A percentile compares a stretch with the other conserved stretches of the same genome.
Evolutionary conservation across 1,139 yeast species (phyloP).

Genomic region (Yamadazyma dushanensis): DNA sequence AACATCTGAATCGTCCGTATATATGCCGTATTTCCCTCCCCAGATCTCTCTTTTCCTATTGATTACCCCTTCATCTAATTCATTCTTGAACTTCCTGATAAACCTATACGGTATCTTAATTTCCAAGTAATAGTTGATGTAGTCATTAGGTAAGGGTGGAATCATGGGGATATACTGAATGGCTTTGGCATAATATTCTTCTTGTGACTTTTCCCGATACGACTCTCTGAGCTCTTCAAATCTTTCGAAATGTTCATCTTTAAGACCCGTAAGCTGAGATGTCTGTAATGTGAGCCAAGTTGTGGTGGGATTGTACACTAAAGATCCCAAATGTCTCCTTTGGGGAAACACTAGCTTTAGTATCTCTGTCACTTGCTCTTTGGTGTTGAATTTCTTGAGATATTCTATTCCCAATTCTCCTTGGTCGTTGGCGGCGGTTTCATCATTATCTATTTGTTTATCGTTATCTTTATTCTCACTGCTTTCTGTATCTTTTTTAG

Average conservation of each 20-base stretch:
- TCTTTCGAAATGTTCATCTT: slow-evolving; percentile 32
- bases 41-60: slow-evolving; percentile 59
- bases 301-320: slow-evolving; percentile 59
- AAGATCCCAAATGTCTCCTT: slow-evolving; percentile 57
- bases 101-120: slow-evolving; percentile 59
- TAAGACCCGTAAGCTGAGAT: slow-evolving; percentile 36
- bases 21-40: slow-evolving; percentile 81
- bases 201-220: slow-evolving; percentile 26
- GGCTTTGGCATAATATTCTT: slow-evolving; percentile 15
- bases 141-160: slow-evolving; percentile 50
- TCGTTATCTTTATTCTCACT: slow-evolving; percentile 1
- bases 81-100: slow-evolving; percentile 27
- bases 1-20: slow-evolving; percentile 91
- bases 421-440: no score
- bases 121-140: slow-evolving; percentile 62
- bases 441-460: slow-evolving; percentile 1
- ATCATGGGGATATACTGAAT: slow-evolving; percentile 38
- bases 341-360: slow-evolving; percentile 47
- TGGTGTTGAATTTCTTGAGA: slow-evolving; percentile 6
- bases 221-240: slow-evolving; percentile 31
- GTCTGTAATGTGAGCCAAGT: slow-evolving; percentile 46
- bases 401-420: slow-evolving; percentile 3
- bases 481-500: not conserved
- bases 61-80: slow-evolving; percentile 33
- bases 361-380: slow-evolving; percentile 42